phyloP scores from a whole-genome alignment of 2,329 filamentous ascomycete genomes.

The Zymoseptoria crescenta region DNA sequence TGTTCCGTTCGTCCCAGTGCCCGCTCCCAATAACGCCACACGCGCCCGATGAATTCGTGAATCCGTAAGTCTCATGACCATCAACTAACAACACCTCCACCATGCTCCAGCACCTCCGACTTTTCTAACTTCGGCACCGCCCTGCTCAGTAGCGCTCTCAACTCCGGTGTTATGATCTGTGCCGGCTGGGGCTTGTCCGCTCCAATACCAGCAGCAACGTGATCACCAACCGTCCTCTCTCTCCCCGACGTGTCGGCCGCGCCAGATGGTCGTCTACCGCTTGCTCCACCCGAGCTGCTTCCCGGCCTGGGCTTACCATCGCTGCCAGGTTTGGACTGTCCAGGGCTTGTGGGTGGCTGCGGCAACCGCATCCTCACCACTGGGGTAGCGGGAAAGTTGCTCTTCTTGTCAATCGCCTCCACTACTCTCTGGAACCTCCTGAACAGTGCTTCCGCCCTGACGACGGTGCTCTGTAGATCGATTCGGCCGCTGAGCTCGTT shows the following conservation, averaged over 20 bases:
- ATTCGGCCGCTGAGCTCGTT: constrained; percentile 93
- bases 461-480: constrained; percentile 76
- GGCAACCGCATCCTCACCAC: constrained; percentile 43
- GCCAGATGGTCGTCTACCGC: constrained; percentile 1
- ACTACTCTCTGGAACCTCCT: constrained; percentile 79
- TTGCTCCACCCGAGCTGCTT: constrained; percentile 2
- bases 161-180: constrained; percentile 55
- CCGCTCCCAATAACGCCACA: not conserved
- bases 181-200: constrained; percentile 27
- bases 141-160: constrained; percentile 53
- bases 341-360: constrained; percentile 17
- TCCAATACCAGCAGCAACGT: constrained; percentile 18
- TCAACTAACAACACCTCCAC: constrained; percentile 32
- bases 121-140: constrained; percentile 48
- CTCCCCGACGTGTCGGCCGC: constrained; percentile 32
- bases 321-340: constrained; percentile 13
- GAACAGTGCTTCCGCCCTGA: constrained; percentile 83
- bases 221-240: constrained; percentile 29
- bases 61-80: not conserved
- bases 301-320: constrained; percentile 14
- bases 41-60: not conserved
- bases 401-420: constrained; percentile 85
- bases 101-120: constrained; percentile 39
- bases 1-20: not conserved
- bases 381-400: constrained; percentile 62